Evolutionary conservation across 1,139 yeast species (phyloP), one percentile per base, ranked within the genome.

Genomic region (Taiozyma sp.): DNA sequence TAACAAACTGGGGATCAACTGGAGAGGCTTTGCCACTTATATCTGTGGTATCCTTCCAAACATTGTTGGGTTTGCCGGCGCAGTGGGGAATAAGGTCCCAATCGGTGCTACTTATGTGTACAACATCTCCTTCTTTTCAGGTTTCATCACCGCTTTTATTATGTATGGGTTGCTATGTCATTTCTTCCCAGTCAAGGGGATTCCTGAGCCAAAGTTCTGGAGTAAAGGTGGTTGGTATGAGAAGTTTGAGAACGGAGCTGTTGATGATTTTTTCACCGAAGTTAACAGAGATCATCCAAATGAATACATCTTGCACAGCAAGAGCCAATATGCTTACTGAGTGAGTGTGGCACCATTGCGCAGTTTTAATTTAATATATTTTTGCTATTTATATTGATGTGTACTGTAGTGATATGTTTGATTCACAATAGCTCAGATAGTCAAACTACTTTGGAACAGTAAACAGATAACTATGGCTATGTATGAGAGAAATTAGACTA

Each of bases 31-130:
- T 52, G 80, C 72, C 35, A 89, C 91, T 1, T 86, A 86, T 65
- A 66, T 85, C 53, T 74, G 85, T 60, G 95, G 95, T 54, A 81
- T 88, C 50, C 72, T 84, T 47, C 95, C 95, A 47, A 89, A 88
- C 64, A 83, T 89, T 60, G 89, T 86, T 40, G 97, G 97, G 3
- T 89, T 89, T 61, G 95, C 87, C 29, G 96, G 96, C 54, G 90
- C 85, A 6, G 81, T 83, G 19, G 88, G 84, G 29, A 77, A 77
- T 42, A 62, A 62, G 11, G 91, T 89, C n/a, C 95, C 95, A 10
- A 73, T 76, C 50, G 96, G 95, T 30, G 96, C 96, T 3, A 77
- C 81, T 44, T 72, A 80, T 53, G 77, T 89, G 43, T 89, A 87
- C 72, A 72, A 83, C 54, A 68, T 89, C 58, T 85, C 83, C 66